A percentile compares a stretch with the other conserved stretches of the same genome.
Conservation (phyloP, 2,329 filamentous ascomycete genomes). For the Trichoderma sp. region DNA sequence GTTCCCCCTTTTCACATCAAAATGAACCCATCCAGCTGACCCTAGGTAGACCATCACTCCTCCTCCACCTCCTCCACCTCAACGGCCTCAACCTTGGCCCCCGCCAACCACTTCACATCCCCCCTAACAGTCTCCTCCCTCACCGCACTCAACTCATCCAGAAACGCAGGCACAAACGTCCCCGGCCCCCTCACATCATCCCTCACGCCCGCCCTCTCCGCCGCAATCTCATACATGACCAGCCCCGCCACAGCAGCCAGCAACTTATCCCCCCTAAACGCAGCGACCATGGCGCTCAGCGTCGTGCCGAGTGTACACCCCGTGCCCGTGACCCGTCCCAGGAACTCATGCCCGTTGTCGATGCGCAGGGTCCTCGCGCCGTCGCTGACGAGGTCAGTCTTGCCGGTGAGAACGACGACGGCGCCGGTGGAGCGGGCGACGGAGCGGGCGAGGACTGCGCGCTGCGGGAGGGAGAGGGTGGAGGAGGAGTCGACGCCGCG, state of each 20-base stretch:
- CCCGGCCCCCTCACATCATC: slow-evolving; percentile 75
- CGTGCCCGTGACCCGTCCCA: slow-evolving; percentile 73
- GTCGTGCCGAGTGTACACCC: slow-evolving; percentile 86
- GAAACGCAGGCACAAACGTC: slow-evolving; percentile 80
- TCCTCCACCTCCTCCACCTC: slow-evolving; percentile 29
- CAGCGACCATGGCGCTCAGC: slow-evolving; percentile 73
- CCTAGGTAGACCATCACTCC: background rate
- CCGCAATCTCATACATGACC: slow-evolving; percentile 74
- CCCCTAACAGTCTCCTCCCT: slow-evolving; percentile 52
- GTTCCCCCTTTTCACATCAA: background rate
- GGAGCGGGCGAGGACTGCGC: slow-evolving; percentile 63
- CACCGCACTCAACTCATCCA: slow-evolving; percentile 67
- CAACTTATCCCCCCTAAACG: slow-evolving; percentile 59
- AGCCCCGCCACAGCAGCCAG: slow-evolving; percentile 72
- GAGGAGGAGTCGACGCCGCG: slow-evolving; percentile 81
- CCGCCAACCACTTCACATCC: slow-evolving; percentile 54
- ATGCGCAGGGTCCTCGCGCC: slow-evolving; percentile 68
- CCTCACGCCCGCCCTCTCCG: slow-evolving; percentile 68
- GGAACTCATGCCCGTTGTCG: slow-evolving; percentile 72
- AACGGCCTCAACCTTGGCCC: slow-evolving; percentile 52
- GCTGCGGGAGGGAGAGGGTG: slow-evolving; percentile 52
- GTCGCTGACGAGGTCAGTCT: slow-evolving; percentile 75
- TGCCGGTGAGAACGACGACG: slow-evolving; percentile 81
- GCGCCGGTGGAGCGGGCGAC: slow-evolving; percentile 71
- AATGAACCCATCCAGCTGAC: background rate